These are phyloP conservation scores for Pichia gijzeniarum DNA, from an alignment of 805 yeast genomes.

Conservation along the genomic window DNA sequence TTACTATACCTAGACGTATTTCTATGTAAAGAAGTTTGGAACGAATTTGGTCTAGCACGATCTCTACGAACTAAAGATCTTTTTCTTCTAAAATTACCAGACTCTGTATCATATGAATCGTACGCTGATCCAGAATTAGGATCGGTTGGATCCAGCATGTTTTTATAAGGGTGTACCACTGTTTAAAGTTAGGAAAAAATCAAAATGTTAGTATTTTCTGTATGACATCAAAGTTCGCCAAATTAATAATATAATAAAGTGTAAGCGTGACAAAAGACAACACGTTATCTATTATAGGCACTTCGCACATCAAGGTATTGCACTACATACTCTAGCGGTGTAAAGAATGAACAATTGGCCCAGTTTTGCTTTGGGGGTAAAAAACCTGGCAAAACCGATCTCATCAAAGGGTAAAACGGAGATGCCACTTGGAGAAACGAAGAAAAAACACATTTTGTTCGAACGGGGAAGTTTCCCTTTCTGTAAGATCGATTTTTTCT, in stretches of 20 bases:
- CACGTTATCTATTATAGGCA: no score
- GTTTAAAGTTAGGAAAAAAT: not conserved
- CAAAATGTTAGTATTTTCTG: not conserved
- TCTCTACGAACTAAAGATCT: slow-evolving; percentile 81
- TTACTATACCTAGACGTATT: slow-evolving; percentile 6
- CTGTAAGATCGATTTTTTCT: not conserved
- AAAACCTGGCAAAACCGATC: no score
- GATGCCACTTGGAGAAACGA: not conserved
- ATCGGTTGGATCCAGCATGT: slow-evolving; percentile 5
- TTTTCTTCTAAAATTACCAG: slow-evolving; percentile 40
- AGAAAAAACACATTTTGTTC: not conserved
- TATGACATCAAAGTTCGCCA: no score
- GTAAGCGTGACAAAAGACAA: no score
- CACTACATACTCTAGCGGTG: no score
- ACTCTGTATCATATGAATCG: slow-evolving; percentile 25
- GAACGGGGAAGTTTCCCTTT: slow-evolving; percentile 4
- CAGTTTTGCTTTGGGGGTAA: no score
- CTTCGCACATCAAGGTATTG: no score
- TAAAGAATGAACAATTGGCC: no score
- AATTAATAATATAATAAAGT: no score
- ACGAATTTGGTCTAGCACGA: slow-evolving; percentile 39
- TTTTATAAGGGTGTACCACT: slow-evolving; percentile 14
- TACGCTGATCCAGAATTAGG: not conserved
- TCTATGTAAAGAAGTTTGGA: slow-evolving; percentile 4
- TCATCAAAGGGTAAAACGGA: not conserved